Base-by-base conservation (phyloP, 1,284 basidiomycete species). In the Boletus albobrunnescens region DNA sequence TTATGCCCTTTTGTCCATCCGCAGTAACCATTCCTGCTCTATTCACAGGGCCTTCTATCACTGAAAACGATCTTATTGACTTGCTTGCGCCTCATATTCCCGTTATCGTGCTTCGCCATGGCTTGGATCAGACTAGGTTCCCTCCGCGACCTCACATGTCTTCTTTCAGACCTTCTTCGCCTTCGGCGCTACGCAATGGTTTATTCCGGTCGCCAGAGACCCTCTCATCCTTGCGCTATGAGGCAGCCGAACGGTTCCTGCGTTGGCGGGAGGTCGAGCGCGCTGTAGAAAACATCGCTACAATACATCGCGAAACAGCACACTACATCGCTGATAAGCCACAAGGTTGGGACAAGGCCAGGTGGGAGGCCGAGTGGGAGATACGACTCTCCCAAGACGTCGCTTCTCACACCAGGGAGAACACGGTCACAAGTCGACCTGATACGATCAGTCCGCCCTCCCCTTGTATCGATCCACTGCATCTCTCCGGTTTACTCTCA, bases 261-360 rank as follows among this genome's bases (percentile, higher is more conserved):
- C 74, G 76, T 28, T 87, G 84, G 84, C 71, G 80, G 36, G 82
- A 85, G 58, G 75, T 83, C 24, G 80, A 85, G 55, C 71, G 73
- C 27, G 73, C 74, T 6, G 74, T 77, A 13, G 65, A 65, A 46
- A 58, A 57, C 39, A 63, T 73, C 26, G 59, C 63, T 38, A 43
- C 40, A 32, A 42, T 41, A 4, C 62, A 52, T 46, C 66, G 62
- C 3, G 66, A 68, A 48, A 64, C 49, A 3, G 39, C 51, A n/a
- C 44, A 48, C 13, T 46, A 49, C 45, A 46, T 59, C n/a, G 43
- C 57, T 23, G 57, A 61, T 38, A 53, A 58, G 44, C 47, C 57
- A 23, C 54, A 58, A n/a, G 56, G 54, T 14, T 83, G 79, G 80
- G 73, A 75, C 57, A 82, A 80, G 64, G 70, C 69, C 13, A 71